Evolutionary conservation across 2,329 filamentous ascomycete species (phyloP).

Genomic region (Aspergillus oerlinghausenensis): DNA sequence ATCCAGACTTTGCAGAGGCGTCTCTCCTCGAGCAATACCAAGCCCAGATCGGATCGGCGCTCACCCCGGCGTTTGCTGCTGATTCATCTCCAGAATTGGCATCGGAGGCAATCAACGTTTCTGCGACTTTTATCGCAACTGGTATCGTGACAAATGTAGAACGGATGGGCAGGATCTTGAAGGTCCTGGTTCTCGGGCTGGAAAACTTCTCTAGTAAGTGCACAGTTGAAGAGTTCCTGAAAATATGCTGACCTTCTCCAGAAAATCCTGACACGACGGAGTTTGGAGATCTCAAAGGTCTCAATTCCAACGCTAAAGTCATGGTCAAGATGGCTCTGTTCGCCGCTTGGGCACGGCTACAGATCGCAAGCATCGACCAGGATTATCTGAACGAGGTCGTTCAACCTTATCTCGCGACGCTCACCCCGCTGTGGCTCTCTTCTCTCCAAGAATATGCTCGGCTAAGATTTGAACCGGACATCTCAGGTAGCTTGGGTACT

Average conservation of each 20-base stretch:
- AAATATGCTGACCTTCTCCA: slow-evolving; percentile 19
- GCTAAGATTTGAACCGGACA: slow-evolving; percentile 91
- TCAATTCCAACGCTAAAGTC: slow-evolving; percentile 92
- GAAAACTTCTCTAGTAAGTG: slow-evolving; percentile 76
- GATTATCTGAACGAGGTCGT: slow-evolving; percentile 83
- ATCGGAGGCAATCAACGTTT: slow-evolving; percentile 93
- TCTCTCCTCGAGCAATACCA: slow-evolving; percentile 97
- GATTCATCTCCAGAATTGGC: slow-evolving; percentile 96
- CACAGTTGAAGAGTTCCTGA: not conserved
- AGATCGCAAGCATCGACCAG: slow-evolving; percentile 91
- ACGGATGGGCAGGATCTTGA: slow-evolving; percentile 96
- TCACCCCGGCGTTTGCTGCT: slow-evolving; percentile 91
- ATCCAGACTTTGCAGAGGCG: slow-evolving; percentile 96
- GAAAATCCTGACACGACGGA: slow-evolving; percentile 71
- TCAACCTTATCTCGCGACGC: slow-evolving; percentile 79
- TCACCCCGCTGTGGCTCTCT: slow-evolving; percentile 91
- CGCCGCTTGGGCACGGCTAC: slow-evolving; percentile 93
- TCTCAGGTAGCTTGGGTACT: slow-evolving; percentile 82
- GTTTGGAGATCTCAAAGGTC: slow-evolving; percentile 86
- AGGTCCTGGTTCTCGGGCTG: slow-evolving; percentile 81
- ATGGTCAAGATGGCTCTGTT: slow-evolving; percentile 99
- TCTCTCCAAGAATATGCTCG: slow-evolving; percentile 91
- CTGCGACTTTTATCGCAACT: slow-evolving; percentile 94
- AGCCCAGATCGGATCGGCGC: slow-evolving; percentile 91
- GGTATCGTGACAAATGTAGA: slow-evolving; percentile 97